These are phyloP conservation scores for Phaseolus lunatus DNA, from an alignment of 306 rosid species.

Conservation along the genomic window DNA sequence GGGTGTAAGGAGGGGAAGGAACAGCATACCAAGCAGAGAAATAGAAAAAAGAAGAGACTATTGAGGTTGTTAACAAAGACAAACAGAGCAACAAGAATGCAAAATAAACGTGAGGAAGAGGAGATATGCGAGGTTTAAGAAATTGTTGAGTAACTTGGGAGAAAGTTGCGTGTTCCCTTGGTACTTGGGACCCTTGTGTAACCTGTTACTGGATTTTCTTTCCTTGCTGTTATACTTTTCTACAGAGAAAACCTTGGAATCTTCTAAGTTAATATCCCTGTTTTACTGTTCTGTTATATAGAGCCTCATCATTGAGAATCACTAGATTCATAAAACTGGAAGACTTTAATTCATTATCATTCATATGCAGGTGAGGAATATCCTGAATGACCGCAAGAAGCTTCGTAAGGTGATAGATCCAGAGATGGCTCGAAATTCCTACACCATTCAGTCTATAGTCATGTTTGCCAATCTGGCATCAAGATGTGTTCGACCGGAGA, in stretches of 20 bases:
- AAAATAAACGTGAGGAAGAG: background rate
- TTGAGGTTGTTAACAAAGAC: too few relatives aligned
- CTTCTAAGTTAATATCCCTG: background rate
- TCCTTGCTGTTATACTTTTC: background rate
- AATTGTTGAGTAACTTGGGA: background rate
- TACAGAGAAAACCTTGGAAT: background rate
- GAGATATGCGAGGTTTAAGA: background rate
- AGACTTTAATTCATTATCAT: conserved; percentile 32
- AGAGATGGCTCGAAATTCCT: conserved; percentile 76
- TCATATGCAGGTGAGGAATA: conserved; percentile 71
- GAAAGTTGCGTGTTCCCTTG: background rate
- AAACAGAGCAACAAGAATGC: background rate
- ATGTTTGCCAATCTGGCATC: conserved; percentile 96
- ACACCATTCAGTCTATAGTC: conserved; percentile 77
- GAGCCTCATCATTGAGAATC: background rate
- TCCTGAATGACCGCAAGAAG: conserved; percentile 81
- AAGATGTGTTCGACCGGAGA: conserved; percentile 79
- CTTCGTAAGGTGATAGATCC: conserved; percentile 86
- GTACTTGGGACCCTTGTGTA: background rate
- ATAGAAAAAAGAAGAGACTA: too few relatives aligned
- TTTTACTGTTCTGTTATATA: conserved; percentile 2
- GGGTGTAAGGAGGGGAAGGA: background rate
- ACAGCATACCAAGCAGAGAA: too few relatives aligned
- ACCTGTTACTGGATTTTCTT: background rate
- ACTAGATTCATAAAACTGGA: conserved; percentile 3